Evolutionary conservation across 148 eudicot genomes (phyloP).

Genomic region (Beta vulgaris): DNA sequence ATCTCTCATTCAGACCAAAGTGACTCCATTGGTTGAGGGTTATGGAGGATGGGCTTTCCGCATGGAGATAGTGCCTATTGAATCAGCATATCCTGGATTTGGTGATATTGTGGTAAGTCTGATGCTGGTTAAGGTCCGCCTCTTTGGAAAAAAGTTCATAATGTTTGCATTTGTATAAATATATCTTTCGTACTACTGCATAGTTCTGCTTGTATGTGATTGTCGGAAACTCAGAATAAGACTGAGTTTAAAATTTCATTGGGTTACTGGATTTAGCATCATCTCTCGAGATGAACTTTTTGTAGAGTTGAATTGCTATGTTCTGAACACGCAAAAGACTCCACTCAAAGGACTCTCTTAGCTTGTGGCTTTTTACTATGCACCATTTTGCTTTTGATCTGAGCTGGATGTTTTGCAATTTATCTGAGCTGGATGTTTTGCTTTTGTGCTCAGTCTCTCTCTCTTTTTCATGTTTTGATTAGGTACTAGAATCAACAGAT

Average conservation of each 20-base stretch:
- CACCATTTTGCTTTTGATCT: background rate
- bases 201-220: background rate
- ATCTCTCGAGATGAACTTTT: background rate
- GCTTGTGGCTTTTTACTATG: background rate
- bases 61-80: slow-evolving; percentile 93
- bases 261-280: background rate
- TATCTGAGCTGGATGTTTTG: background rate
- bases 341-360: too few relatives aligned
- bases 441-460: background rate
- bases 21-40: slow-evolving; percentile 97
- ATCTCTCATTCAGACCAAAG: slow-evolving; percentile 70
- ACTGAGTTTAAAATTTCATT: background rate
- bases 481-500: slow-evolving; percentile 97
- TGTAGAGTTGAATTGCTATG: background rate
- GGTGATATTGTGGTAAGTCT: slow-evolving; percentile 96
- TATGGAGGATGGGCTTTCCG: slow-evolving; percentile 99
- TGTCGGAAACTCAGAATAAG: background rate
- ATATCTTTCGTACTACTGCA: background rate
- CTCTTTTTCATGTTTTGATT: background rate
- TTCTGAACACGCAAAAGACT: too few relatives aligned
- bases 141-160: background rate
- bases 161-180: background rate
- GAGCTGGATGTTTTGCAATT: background rate
- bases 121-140: slow-evolving; percentile 1
- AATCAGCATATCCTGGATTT: slow-evolving; percentile 97